Conservation (phyloP, 1,284 basidiomycete species). For the Ganoderma resinaceum region DNA sequence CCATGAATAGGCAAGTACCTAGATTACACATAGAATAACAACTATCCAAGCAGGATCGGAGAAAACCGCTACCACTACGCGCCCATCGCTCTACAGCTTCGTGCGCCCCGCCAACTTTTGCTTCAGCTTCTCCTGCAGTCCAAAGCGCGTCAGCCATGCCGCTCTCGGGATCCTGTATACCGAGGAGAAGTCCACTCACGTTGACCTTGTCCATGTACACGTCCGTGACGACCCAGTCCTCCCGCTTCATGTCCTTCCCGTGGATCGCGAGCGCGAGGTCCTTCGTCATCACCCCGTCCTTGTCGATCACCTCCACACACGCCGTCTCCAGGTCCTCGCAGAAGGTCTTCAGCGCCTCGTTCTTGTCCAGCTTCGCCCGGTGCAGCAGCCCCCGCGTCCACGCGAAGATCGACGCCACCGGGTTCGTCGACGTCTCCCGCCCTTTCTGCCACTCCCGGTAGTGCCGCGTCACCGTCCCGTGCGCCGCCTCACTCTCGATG, state of each 20-base stretch:
- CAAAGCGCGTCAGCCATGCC: conserved; percentile 3
- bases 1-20: not conserved
- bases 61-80: not conserved
- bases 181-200: conserved; percentile 49
- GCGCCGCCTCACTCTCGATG: conserved; percentile 95
- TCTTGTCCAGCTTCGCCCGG: conserved; percentile 92
- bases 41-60: not conserved
- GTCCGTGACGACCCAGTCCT: conserved; percentile 93
- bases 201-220: conserved; percentile 93
- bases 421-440: conserved; percentile 96
- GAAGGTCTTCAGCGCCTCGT: conserved; percentile 79
- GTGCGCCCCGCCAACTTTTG: conserved; percentile 51
- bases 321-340: conserved; percentile 85
- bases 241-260: conserved; percentile 89
- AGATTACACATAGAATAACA: conserved; percentile 1
- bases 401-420: conserved; percentile 97
- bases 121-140: conserved; percentile 59
- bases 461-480: conserved; percentile 93
- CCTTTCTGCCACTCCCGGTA: conserved; percentile 98
- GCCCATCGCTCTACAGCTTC: conserved; percentile 14
- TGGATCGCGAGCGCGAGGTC: conserved; percentile 96
- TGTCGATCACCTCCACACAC: conserved; percentile 93
- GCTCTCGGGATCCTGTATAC: not conserved
- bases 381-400: conserved; percentile 97
- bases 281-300: conserved; percentile 94